These are phyloP conservation scores for Teunomyces gatunensis DNA, from an alignment of 805 yeast genomes.

Conservation along the genomic window DNA sequence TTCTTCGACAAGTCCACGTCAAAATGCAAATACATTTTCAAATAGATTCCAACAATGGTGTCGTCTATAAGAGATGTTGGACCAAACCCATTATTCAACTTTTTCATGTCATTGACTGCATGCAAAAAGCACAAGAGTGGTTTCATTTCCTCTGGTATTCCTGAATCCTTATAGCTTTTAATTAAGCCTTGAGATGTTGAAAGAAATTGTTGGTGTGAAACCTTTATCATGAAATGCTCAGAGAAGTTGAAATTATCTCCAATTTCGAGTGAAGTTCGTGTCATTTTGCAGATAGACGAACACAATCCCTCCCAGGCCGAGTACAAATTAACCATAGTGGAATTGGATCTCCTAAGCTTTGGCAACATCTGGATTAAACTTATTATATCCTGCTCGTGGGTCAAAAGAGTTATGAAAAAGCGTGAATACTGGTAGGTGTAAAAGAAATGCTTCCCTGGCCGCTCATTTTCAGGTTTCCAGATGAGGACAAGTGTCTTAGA, in stretches of 20 bases:
- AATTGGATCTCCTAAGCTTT: slow-evolving; percentile 72
- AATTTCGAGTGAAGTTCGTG: slow-evolving; percentile 43
- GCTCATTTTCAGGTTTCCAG: slow-evolving; percentile 91
- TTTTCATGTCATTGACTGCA: slow-evolving; percentile 58
- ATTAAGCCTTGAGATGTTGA: slow-evolving; percentile 30
- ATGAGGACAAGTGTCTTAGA: slow-evolving; percentile 74
- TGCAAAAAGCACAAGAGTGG: slow-evolving; percentile 43
- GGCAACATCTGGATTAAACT: slow-evolving; percentile 60
- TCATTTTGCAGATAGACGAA: slow-evolving; percentile 48
- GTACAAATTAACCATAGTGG: slow-evolving; percentile 67
- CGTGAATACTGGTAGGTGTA: slow-evolving; percentile 68
- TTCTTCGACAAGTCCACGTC: background rate
- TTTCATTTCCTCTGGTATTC: slow-evolving; percentile 36
- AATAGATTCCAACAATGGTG: slow-evolving; percentile 58
- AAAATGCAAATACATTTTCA: slow-evolving; percentile 42
- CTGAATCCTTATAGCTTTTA: slow-evolving; percentile 23
- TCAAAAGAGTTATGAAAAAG: slow-evolving; percentile 58
- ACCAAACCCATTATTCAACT: slow-evolving; percentile 78
- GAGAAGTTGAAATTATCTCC: slow-evolving; percentile 41
- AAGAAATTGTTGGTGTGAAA: slow-evolving; percentile 45
- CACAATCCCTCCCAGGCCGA: slow-evolving; percentile 68
- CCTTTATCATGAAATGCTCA: slow-evolving; percentile 48
- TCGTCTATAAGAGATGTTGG: slow-evolving; percentile 77
- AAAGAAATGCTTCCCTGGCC: slow-evolving; percentile 90
- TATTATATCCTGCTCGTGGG: slow-evolving; percentile 52